These are phyloP conservation scores for Trypanosoma lewisi DNA, from an alignment of 208 protist genomes.

Conservation along the genomic window DNA sequence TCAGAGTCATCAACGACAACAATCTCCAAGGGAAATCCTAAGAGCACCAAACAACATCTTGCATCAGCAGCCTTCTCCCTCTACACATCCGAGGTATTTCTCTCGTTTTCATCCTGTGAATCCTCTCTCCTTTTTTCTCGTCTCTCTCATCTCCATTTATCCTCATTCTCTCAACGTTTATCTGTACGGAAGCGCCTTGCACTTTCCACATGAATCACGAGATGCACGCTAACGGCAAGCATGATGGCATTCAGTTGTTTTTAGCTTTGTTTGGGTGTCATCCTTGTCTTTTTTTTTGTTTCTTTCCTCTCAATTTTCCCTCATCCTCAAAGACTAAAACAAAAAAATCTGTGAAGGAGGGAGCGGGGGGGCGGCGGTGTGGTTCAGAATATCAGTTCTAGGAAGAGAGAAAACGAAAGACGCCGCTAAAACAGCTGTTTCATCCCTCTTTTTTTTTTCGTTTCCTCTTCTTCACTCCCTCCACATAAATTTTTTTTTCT, in stretches of 20 bases:
- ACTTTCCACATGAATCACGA: not conserved
- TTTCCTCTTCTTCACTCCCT: not conserved
- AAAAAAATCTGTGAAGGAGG: slow-evolving; percentile 6
- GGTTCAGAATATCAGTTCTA: not conserved
- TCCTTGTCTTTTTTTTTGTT: not conserved
- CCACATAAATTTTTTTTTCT: not conserved
- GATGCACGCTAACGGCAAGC: not conserved
- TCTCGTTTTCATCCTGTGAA: not conserved
- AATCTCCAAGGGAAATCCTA: not conserved
- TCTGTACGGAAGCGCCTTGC: not conserved
- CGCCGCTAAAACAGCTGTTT: not conserved
- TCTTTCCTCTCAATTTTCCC: not conserved
- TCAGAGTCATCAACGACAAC: not conserved
- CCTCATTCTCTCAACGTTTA: not conserved
- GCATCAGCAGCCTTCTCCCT: not conserved
- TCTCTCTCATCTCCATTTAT: not conserved
- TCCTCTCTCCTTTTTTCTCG: not conserved
- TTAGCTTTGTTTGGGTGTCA: slow-evolving; percentile 11
- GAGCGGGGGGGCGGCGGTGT: not conserved
- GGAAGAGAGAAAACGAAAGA: too few species aligned
- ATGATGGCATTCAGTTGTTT: too few species aligned
- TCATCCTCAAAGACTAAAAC: not conserved
- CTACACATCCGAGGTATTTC: too few species aligned
- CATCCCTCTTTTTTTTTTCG: too few species aligned
- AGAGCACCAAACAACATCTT: not conserved